Evolutionary conservation across 1,284 basidiomycete species (phyloP).

Genomic region (Ceratobasidium sp.): DNA sequence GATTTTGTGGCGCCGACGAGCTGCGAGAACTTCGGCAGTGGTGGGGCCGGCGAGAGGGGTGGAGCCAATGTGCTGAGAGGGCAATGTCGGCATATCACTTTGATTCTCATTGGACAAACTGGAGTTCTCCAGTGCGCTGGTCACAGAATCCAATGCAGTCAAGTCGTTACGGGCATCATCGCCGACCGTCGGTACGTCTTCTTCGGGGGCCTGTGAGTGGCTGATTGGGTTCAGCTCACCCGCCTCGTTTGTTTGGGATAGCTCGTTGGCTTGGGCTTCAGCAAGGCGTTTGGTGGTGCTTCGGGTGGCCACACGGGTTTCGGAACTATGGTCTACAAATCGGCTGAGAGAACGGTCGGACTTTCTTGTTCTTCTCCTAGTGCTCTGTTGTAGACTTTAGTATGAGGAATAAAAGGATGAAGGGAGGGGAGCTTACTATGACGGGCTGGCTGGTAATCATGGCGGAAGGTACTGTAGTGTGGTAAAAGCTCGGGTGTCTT

Average conservation of each 20-base stretch:
- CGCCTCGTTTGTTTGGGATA: neutral
- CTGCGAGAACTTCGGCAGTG: neutral
- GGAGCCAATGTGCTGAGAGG: neutral
- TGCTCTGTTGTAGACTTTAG: neutral
- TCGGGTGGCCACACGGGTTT: neutral
- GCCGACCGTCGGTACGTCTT: neutral
- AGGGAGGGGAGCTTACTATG: neutral
- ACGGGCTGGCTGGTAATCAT: slow-evolving; percentile 24
- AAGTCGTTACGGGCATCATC: neutral
- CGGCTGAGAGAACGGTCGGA: slow-evolving; percentile 1
- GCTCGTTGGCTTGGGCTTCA: neutral
- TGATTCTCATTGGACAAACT: neutral
- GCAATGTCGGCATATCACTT: neutral
- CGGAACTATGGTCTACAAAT: neutral
- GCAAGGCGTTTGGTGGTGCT: neutral
- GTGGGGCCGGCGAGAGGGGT: slow-evolving; percentile 1
- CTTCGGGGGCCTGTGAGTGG: neutral
- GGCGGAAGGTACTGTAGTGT: neutral
- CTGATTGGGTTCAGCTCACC: neutral
- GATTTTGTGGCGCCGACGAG: slow-evolving; percentile 3
- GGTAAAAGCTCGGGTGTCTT: neutral
- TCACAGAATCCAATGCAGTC: neutral
- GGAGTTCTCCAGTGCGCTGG: neutral
- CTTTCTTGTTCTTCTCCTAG: slow-evolving; percentile 1
- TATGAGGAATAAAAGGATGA: neutral